Evolutionary conservation across 768 basidiomycete species (phyloP).

Genomic region (Antrodiella citrinella): DNA sequence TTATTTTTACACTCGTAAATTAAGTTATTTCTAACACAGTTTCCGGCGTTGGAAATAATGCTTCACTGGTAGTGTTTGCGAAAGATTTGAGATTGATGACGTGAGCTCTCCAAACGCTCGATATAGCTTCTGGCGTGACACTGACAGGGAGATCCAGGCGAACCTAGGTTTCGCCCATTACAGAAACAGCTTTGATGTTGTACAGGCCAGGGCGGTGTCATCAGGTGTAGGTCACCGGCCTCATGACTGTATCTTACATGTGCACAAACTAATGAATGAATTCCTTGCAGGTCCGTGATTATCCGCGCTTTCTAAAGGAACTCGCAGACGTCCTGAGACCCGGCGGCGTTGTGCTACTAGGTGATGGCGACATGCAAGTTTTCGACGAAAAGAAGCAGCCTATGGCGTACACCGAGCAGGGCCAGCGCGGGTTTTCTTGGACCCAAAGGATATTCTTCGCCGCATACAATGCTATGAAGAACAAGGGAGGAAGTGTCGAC

Average conservation of each 20-base stretch:
- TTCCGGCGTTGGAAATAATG: too few relatives aligned
- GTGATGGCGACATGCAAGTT: slow-evolving; percentile 26
- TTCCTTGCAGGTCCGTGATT: slow-evolving; percentile 23
- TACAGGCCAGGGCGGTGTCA: slow-evolving; percentile 24
- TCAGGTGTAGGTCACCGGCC: slow-evolving; percentile 18
- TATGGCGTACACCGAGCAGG: slow-evolving; percentile 17
- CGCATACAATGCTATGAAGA: slow-evolving; percentile 26
- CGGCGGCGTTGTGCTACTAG: slow-evolving; percentile 23
- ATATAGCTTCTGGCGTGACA: not conserved
- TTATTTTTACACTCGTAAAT: too few relatives aligned
- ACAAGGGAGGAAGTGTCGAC: slow-evolving; percentile 20
- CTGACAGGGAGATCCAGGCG: slow-evolving; percentile 14
- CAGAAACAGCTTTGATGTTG: slow-evolving; percentile 22
- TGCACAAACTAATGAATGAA: not conserved
- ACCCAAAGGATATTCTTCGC: slow-evolving; percentile 24
- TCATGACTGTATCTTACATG: not conserved
- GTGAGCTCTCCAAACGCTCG: slow-evolving; percentile 12
- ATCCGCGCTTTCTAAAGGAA: slow-evolving; percentile 19
- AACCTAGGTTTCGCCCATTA: slow-evolving; percentile 28
- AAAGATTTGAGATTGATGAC: slow-evolving; percentile 28
- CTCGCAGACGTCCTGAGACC: slow-evolving; percentile 21
- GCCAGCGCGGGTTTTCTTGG: slow-evolving; percentile 18
- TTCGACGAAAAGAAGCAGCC: slow-evolving; percentile 23
- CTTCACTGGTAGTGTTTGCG: not conserved
- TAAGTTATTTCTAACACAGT: too few relatives aligned